Base-by-base conservation (phyloP, 129 eudicot species). In the Flaveria ramosissima region DNA sequence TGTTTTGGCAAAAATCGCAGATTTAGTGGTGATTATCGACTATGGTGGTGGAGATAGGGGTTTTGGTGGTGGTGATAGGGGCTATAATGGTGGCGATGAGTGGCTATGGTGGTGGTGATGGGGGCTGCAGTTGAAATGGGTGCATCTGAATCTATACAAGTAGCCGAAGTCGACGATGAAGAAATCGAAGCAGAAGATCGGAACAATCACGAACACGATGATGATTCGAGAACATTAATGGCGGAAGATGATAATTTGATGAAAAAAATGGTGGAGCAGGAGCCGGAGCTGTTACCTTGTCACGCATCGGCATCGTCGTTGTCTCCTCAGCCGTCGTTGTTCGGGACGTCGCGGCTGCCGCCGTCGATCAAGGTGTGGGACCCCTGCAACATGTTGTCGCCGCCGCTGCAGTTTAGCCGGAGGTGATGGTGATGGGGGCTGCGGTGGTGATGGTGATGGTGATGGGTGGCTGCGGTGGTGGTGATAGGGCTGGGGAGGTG, bases 301-400 rank as follows among this genome's bases (percentile, higher is more conserved):
- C 96, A 94, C 81, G 91, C 96, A 17, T 94, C 98, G 4, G 97
- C 98, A 6, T 94, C 97, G 3, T 97, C 97, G 27, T 79, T 94
- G 2, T 91, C 98, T 12, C 98, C 98, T 63, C 98, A 94, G 77
- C 90, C 89, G 42, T 94, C 97, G 57, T 79, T 97, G 11, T 82
- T 88, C 52, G 98, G 98, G 4, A 93, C 98, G 0, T 97, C 98
- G 0, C 83, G 98, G 0, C 75, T 85, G 43, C 97, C 96, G 0
- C 97, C 98, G 1, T 91, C 96, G 7, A 93, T 94, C 59, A 94
- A 94, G 86, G 98, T 94, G 13, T 94, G 98, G 98, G 98, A 94
- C 82, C 98, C 17, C 91, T 23, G 91, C 82, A 89, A 94, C 67
- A 97, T 94, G 41, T 83, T 94, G 2, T 93, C 97, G 41, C 97